Conservation (phyloP, 2,329 filamentous ascomycete genomes). For the Colletotrichum tropicicola region DNA sequence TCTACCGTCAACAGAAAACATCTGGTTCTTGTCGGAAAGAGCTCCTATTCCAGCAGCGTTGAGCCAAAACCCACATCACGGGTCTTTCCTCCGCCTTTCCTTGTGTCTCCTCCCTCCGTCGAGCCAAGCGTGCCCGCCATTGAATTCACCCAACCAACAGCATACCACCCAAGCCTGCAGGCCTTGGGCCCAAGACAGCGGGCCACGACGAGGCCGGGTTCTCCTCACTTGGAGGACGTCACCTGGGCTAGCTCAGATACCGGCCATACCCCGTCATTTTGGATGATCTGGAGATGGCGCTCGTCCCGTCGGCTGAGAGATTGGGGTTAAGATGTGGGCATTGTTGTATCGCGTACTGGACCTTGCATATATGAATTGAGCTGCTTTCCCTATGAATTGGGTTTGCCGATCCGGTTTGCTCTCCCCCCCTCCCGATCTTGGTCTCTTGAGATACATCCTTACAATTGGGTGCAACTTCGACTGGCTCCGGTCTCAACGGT, state of each 20-base stretch:
- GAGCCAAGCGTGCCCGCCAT: background rate
- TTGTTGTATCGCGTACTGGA: slow-evolving; percentile 3
- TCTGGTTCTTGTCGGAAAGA: slow-evolving; percentile 15
- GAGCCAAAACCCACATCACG: slow-evolving; percentile 6
- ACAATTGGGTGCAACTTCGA: background rate
- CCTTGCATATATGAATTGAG: slow-evolving; percentile 29
- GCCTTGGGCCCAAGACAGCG: slow-evolving; percentile 19
- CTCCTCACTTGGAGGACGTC: slow-evolving; percentile 26
- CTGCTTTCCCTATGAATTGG: background rate
- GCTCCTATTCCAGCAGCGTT: slow-evolving; percentile 1
- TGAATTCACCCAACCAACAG: slow-evolving; percentile 7
- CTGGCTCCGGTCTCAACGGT: background rate
- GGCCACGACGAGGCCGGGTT: background rate
- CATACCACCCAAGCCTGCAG: background rate
- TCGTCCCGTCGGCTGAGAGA: slow-evolving; percentile 1
- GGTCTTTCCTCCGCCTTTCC: background rate
- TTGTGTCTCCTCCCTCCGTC: background rate
- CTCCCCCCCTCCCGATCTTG: background rate
- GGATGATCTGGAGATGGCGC: background rate
- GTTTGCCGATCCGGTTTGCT: background rate
- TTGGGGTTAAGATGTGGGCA: slow-evolving; percentile 12
- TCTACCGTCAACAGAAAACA: background rate
- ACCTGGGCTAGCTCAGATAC: background rate
- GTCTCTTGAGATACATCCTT: slow-evolving; percentile 9
- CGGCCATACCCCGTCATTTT: background rate